Evolutionary conservation across 148 eudicot species (phyloP).

Genomic region (Oxyria digyna): DNA sequence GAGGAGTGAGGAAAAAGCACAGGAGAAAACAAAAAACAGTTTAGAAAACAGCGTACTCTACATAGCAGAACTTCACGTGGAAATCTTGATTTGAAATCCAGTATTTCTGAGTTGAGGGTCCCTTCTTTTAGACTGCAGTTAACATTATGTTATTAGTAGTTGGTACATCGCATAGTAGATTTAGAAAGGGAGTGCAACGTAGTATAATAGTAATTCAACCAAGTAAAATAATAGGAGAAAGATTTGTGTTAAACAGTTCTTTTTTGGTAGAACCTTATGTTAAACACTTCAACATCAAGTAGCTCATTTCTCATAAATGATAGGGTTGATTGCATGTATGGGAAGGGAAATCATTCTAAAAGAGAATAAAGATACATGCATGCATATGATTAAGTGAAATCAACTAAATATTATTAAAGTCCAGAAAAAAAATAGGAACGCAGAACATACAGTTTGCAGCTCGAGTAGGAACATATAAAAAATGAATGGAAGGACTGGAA

Average conservation of each 20-base stretch:
- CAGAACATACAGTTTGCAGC: background rate
- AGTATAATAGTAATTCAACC: background rate
- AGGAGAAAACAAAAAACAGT: background rate
- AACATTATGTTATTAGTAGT: background rate
- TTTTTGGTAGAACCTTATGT: background rate
- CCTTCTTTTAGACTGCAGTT: conserved; percentile 82
- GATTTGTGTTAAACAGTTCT: too few relatives aligned
- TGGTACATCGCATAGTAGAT: background rate
- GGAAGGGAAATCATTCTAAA: background rate
- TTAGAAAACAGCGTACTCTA: conserved; percentile 47
- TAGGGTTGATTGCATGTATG: background rate
- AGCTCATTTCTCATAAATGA: background rate
- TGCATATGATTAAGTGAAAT: background rate
- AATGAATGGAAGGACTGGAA: background rate
- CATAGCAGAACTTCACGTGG: conserved; percentile 95
- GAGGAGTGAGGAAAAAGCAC: background rate
- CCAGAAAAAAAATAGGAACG: background rate
- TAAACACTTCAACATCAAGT: background rate
- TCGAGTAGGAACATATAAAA: background rate
- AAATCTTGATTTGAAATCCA: conserved; percentile 90
- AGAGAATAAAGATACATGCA: background rate
- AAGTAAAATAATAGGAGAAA: background rate
- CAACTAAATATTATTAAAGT: background rate
- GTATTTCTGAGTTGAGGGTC: conserved; percentile 78
- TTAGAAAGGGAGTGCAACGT: background rate